Evolutionary conservation across 1,284 basidiomycete genomes (phyloP).

Genomic region (Ustilago hordei): DNA sequence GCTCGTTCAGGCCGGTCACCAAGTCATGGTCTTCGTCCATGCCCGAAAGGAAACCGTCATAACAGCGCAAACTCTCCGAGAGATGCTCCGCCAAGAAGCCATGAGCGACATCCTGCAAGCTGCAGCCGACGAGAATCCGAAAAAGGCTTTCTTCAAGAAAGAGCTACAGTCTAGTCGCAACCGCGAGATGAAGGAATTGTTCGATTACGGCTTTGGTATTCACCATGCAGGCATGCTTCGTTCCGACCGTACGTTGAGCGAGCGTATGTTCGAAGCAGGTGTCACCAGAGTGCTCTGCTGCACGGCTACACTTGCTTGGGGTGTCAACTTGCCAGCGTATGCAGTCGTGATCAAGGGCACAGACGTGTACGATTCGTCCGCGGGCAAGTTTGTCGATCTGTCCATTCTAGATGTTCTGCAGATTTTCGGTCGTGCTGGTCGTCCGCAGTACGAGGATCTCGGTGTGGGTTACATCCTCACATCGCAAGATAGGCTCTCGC

Average conservation of each 20-base stretch:
- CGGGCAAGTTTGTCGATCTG: conserved; percentile 82
- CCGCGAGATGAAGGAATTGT: conserved; percentile 96
- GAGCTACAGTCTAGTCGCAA: conserved; percentile 86
- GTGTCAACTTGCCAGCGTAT: conserved; percentile 98
- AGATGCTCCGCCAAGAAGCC: conserved; percentile 82
- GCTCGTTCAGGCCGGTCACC: conserved; percentile 74
- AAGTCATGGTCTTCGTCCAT: conserved; percentile 99
- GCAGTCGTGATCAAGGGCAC: conserved; percentile 98
- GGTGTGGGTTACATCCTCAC: conserved; percentile 98
- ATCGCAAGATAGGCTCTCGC: conserved; percentile 88
- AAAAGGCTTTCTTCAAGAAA: conserved; percentile 75
- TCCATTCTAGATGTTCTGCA: conserved; percentile 94
- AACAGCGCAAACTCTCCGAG: conserved; percentile 85
- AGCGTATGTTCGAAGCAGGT: conserved; percentile 89
- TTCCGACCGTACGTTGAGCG: conserved; percentile 93
- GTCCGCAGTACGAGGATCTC: conserved; percentile 92
- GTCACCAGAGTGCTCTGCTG: conserved; percentile 95
- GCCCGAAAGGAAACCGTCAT: conserved; percentile 98
- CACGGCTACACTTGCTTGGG: conserved; percentile 98
- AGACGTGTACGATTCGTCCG: conserved; percentile 79
- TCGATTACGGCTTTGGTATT: conserved; percentile 91
- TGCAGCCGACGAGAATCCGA: conserved; percentile 52
- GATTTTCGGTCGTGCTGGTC: conserved; percentile 96
- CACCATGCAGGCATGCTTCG: conserved; percentile 99
- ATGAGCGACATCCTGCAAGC: conserved; percentile 77